phyloP scores from a whole-genome alignment of 106 monocot species.

The Platanthera guangdongensis region DNA sequence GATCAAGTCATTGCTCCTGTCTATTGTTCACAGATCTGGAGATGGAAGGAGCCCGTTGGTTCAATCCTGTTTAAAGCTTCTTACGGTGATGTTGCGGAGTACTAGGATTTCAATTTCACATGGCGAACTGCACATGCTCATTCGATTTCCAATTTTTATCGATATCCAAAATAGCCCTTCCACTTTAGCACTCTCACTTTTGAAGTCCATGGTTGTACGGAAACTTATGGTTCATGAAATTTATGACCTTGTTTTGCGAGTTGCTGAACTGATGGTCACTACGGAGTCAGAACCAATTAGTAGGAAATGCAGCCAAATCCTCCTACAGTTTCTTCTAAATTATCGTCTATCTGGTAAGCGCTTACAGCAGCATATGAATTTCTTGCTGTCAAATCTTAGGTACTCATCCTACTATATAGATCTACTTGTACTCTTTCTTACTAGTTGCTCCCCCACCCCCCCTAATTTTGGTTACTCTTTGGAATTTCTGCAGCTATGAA shows the following conservation, averaged over 20 bases:
- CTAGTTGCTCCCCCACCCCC: too few species aligned
- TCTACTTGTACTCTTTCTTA: not conserved
- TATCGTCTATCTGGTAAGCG: constrained; percentile 74
- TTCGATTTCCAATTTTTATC: constrained; percentile 75
- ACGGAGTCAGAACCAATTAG: constrained; percentile 66
- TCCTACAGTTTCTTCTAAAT: constrained; percentile 74
- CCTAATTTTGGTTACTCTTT: not conserved
- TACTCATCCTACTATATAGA: constrained; percentile 4
- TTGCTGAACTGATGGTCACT: constrained; percentile 84
- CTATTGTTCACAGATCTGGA: constrained; percentile 63
- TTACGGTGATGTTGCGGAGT: constrained; percentile 52
- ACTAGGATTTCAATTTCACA: constrained; percentile 62
- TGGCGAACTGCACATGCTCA: constrained; percentile 58
- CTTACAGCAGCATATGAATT: constrained; percentile 78
- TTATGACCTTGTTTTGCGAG: constrained; percentile 59
- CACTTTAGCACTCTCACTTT: constrained; percentile 72
- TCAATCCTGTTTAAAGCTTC: constrained; percentile 70
- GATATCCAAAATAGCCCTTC: constrained; percentile 82
- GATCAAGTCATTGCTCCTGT: constrained; percentile 64
- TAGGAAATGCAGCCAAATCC: constrained; percentile 64
- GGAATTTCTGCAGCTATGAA: constrained; percentile 59
- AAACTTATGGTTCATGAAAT: constrained; percentile 75
- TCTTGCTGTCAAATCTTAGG: constrained; percentile 82
- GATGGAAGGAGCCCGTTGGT: constrained; percentile 36
- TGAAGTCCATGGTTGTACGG: constrained; percentile 68